phyloP scores from a whole-genome alignment of 108 stramenopile genomes.

The Seminavis robusta region DNA sequence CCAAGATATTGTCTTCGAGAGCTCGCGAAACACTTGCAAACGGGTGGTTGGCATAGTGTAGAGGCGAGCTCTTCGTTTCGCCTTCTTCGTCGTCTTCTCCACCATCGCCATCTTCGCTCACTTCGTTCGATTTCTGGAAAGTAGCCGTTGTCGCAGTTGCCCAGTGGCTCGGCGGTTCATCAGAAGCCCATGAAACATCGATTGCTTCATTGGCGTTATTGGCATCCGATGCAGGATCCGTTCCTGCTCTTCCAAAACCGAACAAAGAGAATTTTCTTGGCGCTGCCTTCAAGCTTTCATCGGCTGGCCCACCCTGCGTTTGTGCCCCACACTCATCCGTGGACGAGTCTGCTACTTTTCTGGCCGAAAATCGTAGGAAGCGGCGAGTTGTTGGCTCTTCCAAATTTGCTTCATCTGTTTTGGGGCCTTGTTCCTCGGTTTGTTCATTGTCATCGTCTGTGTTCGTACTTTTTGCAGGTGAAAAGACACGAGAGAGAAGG shows the following conservation, averaged over 20 bases:
- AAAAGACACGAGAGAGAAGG: too few species aligned
- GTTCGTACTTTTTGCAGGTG: neutral
- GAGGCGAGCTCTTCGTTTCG: slow-evolving; percentile 2
- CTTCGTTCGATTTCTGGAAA: slow-evolving; percentile 8
- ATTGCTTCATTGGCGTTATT: neutral
- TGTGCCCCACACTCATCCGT: neutral
- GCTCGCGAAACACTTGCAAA: slow-evolving; percentile 44
- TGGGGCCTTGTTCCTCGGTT: too few species aligned
- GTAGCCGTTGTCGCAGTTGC: slow-evolving; percentile 5
- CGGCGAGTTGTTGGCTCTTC: too few species aligned
- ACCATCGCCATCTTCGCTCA: neutral
- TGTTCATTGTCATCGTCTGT: neutral
- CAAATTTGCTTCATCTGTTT: too few species aligned
- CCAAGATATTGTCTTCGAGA: slow-evolving; percentile 48
- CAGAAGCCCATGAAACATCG: slow-evolving; percentile 17
- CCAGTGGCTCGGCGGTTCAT: slow-evolving; percentile 36
- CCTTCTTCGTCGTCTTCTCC: neutral
- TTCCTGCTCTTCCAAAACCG: neutral
- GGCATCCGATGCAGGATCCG: neutral
- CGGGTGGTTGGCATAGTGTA: slow-evolving; percentile 31
- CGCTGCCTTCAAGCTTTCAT: neutral
- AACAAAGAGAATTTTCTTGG: too few species aligned
- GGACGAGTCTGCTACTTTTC: neutral
- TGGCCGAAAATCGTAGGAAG: too few species aligned
- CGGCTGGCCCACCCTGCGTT: neutral